Percentiles rank a stretch among this genome's conserved stretches.
These are phyloP conservation scores for Suillus alpinus DNA, from an alignment of 768 basidiomycete genomes.

Conservation along the genomic window DNA sequence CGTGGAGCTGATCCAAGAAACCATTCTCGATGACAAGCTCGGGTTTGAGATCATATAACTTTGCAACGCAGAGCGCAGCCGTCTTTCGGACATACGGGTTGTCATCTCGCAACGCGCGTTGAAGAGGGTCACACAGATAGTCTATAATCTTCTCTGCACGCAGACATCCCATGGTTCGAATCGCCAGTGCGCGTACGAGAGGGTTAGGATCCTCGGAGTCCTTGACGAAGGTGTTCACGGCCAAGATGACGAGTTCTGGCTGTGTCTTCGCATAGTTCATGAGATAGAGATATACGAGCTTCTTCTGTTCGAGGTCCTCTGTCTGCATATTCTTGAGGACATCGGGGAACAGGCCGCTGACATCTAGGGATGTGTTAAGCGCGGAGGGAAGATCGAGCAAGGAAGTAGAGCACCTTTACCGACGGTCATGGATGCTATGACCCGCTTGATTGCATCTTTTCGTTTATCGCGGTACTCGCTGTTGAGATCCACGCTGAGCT, in stretches of 20 bases:
- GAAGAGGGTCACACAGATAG: slow-evolving; percentile 94
- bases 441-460: slow-evolving; percentile 97
- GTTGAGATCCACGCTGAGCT: slow-evolving; percentile 95
- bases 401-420: slow-evolving; percentile 73
- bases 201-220: slow-evolving; percentile 97
- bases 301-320: slow-evolving; percentile 99
- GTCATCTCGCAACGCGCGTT: slow-evolving; percentile 89
- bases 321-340: slow-evolving; percentile 99
- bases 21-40: slow-evolving; percentile 94
- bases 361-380: slow-evolving; percentile 45
- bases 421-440: slow-evolving; percentile 98
- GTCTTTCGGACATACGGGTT: slow-evolving; percentile 99
- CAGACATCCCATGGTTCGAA: slow-evolving; percentile 96
- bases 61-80: slow-evolving; percentile 94
- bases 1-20: slow-evolving; percentile 82
- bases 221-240: slow-evolving; percentile 98
- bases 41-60: slow-evolving; percentile 96
- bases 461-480: slow-evolving; percentile 93
- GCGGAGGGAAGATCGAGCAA: slow-evolving; percentile 2
- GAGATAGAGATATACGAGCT: slow-evolving; percentile 97
- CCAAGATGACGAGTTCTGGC: slow-evolving; percentile 97
- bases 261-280: slow-evolving; percentile 99
- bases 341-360: slow-evolving; percentile 94
- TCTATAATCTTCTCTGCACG: slow-evolving; percentile 99
- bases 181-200: slow-evolving; percentile 91